Evolutionary conservation across 805 yeast genomes (phyloP).

Genomic region (Yamadazyma tumulicola): DNA sequence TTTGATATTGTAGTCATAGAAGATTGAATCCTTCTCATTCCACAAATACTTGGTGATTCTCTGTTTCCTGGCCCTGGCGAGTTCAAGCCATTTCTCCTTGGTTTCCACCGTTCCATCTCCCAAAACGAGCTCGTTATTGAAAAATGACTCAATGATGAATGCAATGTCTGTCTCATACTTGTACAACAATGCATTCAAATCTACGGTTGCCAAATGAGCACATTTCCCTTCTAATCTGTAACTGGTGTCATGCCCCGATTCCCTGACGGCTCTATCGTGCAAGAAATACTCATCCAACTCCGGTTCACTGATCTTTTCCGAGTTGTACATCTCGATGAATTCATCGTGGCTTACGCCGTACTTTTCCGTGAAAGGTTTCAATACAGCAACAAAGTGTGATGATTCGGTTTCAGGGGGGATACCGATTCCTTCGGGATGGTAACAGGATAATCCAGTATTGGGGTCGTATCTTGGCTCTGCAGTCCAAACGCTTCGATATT

Average conservation of each 20-base stretch:
- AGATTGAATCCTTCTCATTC: conserved; percentile 77
- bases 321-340: conserved; percentile 60
- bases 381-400: conserved; percentile 73
- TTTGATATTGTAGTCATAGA: conserved; percentile 77
- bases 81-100: conserved; percentile 57
- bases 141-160: conserved; percentile 50
- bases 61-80: conserved; percentile 52
- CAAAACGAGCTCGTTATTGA: conserved; percentile 43
- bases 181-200: conserved; percentile 78
- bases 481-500: conserved; percentile 80
- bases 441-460: conserved; percentile 77
- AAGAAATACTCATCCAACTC: conserved; percentile 82
- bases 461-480: conserved; percentile 68
- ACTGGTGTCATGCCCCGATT: conserved; percentile 93
- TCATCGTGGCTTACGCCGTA: conserved; percentile 58
- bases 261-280: conserved; percentile 93
- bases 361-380: conserved; percentile 66
- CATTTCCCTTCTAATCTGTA: conserved; percentile 87
- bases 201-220: conserved; percentile 87
- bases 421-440: conserved; percentile 88
- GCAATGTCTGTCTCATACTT: conserved; percentile 90
- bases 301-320: conserved; percentile 65
- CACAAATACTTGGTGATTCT: conserved; percentile 70
- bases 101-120: conserved; percentile 29
- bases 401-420: conserved; percentile 96